Conservation (phyloP, 2,329 filamentous ascomycete genomes). For the Thelonectria discophora region DNA sequence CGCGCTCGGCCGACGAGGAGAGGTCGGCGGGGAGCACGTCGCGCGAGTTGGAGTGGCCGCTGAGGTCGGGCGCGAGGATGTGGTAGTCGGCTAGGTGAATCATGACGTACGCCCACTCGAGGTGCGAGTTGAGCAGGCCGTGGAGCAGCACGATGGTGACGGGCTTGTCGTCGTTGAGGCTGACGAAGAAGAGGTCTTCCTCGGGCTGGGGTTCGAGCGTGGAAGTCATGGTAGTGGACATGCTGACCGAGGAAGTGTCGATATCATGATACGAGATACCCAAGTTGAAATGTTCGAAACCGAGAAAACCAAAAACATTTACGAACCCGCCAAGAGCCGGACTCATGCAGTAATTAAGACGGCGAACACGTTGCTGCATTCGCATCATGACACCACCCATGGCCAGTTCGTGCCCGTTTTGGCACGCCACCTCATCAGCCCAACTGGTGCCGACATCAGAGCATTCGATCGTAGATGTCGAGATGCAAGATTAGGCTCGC, state of each 20-base stretch:
- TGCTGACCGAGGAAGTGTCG: no score
- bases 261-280: no score
- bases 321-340: no score
- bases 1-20: conserved; percentile 42
- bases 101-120: conserved; percentile 48
- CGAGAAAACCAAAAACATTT: not conserved
- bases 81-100: conserved; percentile 50
- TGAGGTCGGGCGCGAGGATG: conserved; percentile 51
- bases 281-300: no score
- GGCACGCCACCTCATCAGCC: conserved; percentile 11
- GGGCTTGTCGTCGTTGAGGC: conserved; percentile 42
- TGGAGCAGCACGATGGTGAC: conserved; percentile 47
- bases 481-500: not conserved
- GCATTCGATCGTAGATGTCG: not conserved
- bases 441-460: not conserved
- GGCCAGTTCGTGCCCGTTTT: conserved; percentile 8
- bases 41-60: conserved; percentile 50
- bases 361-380: not conserved
- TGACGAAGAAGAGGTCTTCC: conserved; percentile 40
- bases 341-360: not conserved
- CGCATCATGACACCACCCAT: not conserved
- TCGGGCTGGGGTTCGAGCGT: conserved; percentile 13
- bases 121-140: conserved; percentile 44
- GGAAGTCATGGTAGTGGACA: conserved; percentile 7
- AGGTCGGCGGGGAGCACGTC: conserved; percentile 46